phyloP scores from a whole-genome alignment of 2,329 filamentous ascomycete genomes.

The Gyromitra esculenta region DNA sequence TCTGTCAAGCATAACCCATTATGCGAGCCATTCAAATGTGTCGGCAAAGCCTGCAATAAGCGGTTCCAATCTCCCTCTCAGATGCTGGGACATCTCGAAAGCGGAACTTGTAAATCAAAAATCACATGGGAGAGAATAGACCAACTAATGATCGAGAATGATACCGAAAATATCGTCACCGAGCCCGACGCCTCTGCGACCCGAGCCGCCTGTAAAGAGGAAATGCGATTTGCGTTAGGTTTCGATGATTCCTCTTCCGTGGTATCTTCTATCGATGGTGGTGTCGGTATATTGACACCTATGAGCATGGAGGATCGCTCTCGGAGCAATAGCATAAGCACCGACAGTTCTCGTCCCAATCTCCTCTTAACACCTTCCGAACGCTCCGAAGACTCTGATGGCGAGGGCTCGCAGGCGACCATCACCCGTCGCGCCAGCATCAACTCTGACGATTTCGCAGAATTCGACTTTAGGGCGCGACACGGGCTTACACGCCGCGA shows the following conservation, averaged over 20 bases:
- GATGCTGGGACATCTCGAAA: constrained; percentile 49
- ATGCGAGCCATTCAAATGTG: constrained; percentile 18
- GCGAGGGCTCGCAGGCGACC: constrained; percentile 19
- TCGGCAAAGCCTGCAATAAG: constrained; percentile 28
- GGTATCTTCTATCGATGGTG: constrained; percentile 5
- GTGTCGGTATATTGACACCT: constrained; percentile 22
- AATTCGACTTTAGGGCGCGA: constrained; percentile 15
- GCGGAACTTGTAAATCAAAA: constrained; percentile 22
- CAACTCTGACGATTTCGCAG: constrained; percentile 13
- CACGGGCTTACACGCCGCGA: neutral
- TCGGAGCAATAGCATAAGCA: neutral
- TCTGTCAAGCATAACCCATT: constrained; percentile 36
- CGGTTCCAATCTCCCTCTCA: constrained; percentile 27
- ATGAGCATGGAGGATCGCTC: neutral
- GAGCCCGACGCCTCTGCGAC: constrained; percentile 14
- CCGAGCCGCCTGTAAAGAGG: neutral
- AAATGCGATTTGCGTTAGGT: neutral
- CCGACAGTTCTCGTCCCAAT: neutral
- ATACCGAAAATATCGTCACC: constrained; percentile 31
- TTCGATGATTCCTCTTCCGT: constrained; percentile 10
- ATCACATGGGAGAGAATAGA: constrained; percentile 32
- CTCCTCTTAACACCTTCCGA: neutral
- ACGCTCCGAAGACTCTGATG: neutral
- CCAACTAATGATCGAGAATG: constrained; percentile 24
- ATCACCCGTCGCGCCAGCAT: constrained; percentile 12